phyloP scores from a whole-genome alignment of 306 rosid genomes.

The Cyclanthera cordifolia region DNA sequence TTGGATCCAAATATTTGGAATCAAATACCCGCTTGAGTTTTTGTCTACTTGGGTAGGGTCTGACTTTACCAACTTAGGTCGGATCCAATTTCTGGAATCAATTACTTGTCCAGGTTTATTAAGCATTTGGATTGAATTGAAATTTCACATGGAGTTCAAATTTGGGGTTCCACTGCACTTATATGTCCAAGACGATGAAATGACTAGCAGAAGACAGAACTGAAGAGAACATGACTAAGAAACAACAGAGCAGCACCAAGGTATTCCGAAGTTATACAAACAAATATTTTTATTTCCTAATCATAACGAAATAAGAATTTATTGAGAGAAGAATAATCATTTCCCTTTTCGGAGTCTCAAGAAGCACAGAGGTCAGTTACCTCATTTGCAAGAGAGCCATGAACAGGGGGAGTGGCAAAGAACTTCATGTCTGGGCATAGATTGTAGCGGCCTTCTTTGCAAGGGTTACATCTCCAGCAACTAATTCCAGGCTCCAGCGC shows the following conservation, averaged over 20 bases:
- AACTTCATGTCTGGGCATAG: slow-evolving; percentile 81
- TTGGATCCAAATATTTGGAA: no score
- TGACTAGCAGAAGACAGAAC: background rate
- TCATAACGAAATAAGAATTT: background rate
- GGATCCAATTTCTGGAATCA: no score
- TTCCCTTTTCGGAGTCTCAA: background rate
- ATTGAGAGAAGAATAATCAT: background rate
- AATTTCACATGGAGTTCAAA: no score
- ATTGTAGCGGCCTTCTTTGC: slow-evolving; percentile 78
- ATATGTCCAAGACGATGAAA: background rate
- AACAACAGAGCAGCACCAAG: background rate
- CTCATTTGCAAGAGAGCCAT: slow-evolving; percentile 91
- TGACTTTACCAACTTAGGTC: no score
- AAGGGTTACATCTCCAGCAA: slow-evolving; percentile 64
- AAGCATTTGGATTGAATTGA: no score
- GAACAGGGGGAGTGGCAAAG: slow-evolving; percentile 81
- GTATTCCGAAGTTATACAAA: background rate
- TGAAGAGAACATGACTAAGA: background rate
- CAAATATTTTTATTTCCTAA: background rate
- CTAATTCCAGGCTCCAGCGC: slow-evolving; percentile 85
- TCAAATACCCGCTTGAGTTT: no score
- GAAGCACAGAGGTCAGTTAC: slow-evolving; percentile 23
- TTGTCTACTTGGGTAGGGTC: no score
- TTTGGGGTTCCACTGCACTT: background rate
- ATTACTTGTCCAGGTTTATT: no score